A percentile compares a stretch with the other conserved stretches of the same genome.
These are phyloP conservation scores for Sordaria brevicollis DNA, from an alignment of 495 filamentous ascomycete species.

Conservation along the genomic window DNA sequence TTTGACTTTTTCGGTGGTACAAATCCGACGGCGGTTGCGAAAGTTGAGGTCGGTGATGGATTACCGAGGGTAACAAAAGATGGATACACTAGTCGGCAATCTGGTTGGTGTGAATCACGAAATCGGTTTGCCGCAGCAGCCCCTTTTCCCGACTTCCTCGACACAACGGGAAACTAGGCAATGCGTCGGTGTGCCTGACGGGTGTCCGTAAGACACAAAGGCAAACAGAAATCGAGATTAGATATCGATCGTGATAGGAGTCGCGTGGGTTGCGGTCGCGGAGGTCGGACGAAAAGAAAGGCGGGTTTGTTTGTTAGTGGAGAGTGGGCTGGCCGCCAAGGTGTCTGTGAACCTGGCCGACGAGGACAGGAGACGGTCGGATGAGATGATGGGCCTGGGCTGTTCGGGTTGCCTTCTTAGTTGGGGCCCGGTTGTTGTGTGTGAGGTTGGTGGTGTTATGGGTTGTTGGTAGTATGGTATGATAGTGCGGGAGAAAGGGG, in stretches of 20 bases:
- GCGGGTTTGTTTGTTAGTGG: not conserved
- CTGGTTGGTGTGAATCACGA: not conserved
- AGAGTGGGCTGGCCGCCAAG: not conserved
- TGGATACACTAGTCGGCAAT: not conserved
- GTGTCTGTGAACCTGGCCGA: not conserved
- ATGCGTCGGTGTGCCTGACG: not conserved
- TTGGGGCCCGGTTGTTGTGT: no score
- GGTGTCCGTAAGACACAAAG: not conserved
- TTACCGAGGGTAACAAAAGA: not conserved
- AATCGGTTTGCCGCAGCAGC: not conserved
- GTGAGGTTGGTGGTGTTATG: not conserved
- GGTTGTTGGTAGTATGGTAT: no score
- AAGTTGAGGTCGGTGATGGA: not conserved
- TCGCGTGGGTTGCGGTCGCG: not conserved
- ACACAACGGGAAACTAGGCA: not conserved
- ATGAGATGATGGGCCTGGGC: not conserved
- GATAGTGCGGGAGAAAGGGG: not conserved
- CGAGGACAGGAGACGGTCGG: not conserved
- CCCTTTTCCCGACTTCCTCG: not conserved
- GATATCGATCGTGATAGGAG: not conserved
- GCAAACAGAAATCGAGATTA: not conserved
- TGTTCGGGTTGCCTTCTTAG: no score
- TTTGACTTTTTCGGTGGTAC: not conserved
- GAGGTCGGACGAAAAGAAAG: not conserved
- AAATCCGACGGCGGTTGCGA: not conserved